Evolutionary conservation across 371 early-diverging fungal genomes (phyloP).

Genomic region (Umbelopsis sp.): DNA sequence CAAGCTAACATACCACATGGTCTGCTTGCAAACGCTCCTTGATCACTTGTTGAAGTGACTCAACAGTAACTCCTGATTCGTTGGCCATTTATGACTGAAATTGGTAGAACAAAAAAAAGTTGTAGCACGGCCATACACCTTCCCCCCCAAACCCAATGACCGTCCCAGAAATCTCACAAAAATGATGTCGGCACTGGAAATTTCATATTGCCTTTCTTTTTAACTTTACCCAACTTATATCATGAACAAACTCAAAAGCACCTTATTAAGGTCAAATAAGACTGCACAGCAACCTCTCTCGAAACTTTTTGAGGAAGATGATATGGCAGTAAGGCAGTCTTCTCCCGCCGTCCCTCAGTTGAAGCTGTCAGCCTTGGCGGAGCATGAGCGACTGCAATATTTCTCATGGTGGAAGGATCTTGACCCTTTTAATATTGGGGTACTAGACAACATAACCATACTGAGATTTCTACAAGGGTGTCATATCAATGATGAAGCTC

Average conservation of each 20-base stretch:
- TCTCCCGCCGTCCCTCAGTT: conserved; percentile 10
- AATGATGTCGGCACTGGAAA: conserved; percentile 2
- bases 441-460: conserved; percentile 37
- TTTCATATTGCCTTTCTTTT: background rate
- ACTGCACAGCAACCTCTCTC: background rate
- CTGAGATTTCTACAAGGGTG: conserved; percentile 43
- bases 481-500: conserved; percentile 35
- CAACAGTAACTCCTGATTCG: conserved; percentile 53
- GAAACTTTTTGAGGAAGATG: background rate
- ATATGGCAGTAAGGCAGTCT: background rate
- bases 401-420: conserved; percentile 53
- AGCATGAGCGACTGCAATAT: conserved; percentile 40
- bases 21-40: conserved; percentile 57
- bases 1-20: conserved; percentile 57
- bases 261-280: conserved; percentile 41
- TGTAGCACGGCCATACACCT: no score
- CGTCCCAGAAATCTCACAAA: background rate
- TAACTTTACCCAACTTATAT: conserved; percentile 1
- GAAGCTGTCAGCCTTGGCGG: conserved; percentile 28
- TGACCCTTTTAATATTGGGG: conserved; percentile 43
- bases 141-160: background rate
- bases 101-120: no score
- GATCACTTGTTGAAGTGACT: conserved; percentile 57
- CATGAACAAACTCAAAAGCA: conserved; percentile 48
- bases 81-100: conserved; percentile 20